A percentile compares a stretch with the other conserved stretches of the same genome.
Evolutionary conservation across 2,329 filamentous ascomycete genomes (phyloP).

Genomic region (Fusarium sacchari): DNA sequence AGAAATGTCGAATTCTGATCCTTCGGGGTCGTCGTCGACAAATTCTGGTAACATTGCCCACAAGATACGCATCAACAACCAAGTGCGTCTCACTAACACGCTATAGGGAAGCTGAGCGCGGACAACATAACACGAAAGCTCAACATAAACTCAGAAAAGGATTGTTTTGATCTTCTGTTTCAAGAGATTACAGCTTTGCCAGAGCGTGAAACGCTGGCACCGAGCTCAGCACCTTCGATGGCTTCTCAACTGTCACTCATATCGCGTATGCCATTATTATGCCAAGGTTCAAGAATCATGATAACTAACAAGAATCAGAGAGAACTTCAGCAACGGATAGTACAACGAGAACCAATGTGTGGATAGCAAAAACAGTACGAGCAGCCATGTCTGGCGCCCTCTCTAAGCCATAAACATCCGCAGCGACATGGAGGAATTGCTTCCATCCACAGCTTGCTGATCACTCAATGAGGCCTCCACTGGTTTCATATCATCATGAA

Average conservation of each 20-base stretch:
- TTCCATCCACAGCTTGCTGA: neutral
- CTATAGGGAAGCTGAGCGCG: neutral
- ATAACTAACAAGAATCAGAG: neutral
- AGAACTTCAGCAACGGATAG: slow-evolving; percentile 1
- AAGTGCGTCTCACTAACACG: neutral
- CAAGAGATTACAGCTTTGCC: slow-evolving; percentile 41
- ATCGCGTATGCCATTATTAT: slow-evolving; percentile 12
- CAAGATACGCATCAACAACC: neutral
- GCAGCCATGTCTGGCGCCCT: slow-evolving; percentile 43
- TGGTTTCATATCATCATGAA: neutral
- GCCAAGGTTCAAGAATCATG: rapidly evolving
- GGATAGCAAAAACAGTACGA: slow-evolving; percentile 47
- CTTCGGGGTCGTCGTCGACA: neutral
- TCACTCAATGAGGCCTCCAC: neutral
- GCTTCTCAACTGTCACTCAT: slow-evolving; percentile 4
- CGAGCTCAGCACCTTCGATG: slow-evolving; percentile 7
- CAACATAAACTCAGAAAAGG: slow-evolving; percentile 40
- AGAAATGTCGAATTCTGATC: slow-evolving; percentile 1
- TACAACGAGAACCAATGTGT: slow-evolving; percentile 42
- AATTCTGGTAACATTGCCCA: neutral
- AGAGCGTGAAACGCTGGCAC: slow-evolving; percentile 37
- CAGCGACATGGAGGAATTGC: no score
- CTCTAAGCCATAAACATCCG: slow-evolving; percentile 23
- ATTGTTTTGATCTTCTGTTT: slow-evolving; percentile 39
- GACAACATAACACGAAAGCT: neutral